Evolutionary conservation across 2,329 filamentous ascomycete species (phyloP).

Genomic region (Aspergillus fumigatiaffinis): DNA sequence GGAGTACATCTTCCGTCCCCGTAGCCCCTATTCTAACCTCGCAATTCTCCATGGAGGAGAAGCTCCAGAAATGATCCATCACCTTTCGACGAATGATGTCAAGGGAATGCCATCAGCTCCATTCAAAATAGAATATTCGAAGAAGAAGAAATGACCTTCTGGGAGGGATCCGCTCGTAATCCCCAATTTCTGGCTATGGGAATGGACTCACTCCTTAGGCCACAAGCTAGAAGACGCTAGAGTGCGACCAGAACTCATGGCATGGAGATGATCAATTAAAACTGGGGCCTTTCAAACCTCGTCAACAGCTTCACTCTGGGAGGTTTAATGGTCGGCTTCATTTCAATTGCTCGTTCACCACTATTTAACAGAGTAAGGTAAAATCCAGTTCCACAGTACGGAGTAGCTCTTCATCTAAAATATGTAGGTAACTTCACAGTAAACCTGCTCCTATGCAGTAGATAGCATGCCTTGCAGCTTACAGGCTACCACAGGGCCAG

Average conservation of each 20-base stretch:
- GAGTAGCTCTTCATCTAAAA: not conserved
- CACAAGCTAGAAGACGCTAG: conserved; percentile 32
- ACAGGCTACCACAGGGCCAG: not conserved
- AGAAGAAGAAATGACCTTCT: not conserved
- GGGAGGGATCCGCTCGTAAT: conserved; percentile 7
- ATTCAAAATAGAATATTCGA: not conserved
- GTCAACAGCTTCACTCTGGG: not conserved
- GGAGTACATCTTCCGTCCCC: not conserved
- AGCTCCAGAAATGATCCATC: not conserved
- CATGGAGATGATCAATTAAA: conserved; percentile 23
- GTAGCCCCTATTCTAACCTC: not conserved
- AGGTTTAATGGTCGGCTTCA: not conserved
- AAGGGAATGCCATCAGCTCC: not conserved
- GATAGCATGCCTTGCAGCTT: not conserved
- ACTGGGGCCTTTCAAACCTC: not conserved
- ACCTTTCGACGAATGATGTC: conserved; percentile 6
- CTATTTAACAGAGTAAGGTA: not conserved
- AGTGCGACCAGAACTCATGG: conserved; percentile 23
- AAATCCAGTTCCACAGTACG: not conserved
- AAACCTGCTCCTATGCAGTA: not conserved
- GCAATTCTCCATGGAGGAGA: not conserved
- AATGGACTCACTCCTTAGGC: conserved; percentile 9
- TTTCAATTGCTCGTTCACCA: not conserved
- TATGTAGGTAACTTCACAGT: too few species aligned
- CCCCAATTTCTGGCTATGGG: conserved; percentile 10